Conservation (phyloP, 805 yeast genomes). For the Yarrowia deformans region DNA sequence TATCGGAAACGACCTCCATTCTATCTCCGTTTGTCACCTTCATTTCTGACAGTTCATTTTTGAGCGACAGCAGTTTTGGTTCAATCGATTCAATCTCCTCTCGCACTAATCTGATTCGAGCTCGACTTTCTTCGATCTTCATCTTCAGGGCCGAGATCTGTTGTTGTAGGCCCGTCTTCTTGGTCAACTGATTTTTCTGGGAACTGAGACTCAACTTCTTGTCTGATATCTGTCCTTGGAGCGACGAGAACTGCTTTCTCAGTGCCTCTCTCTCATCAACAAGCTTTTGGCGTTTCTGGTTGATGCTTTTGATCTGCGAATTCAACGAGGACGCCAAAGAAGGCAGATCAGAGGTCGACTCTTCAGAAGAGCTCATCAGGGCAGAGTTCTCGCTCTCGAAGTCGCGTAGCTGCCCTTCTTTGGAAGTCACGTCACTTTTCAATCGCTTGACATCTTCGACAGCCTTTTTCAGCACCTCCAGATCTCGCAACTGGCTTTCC, state of each 20-base stretch:
- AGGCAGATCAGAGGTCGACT: constrained; percentile 43
- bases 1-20: constrained; percentile 11
- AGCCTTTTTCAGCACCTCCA: constrained; percentile 48
- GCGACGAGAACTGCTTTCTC: constrained; percentile 55
- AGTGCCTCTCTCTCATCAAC: constrained; percentile 56
- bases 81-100: constrained; percentile 40
- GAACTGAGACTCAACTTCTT: constrained; percentile 60
- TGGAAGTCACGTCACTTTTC: neutral
- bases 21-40: constrained; percentile 44
- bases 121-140: constrained; percentile 35
- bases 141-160: constrained; percentile 41
- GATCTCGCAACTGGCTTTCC: constrained; percentile 30
- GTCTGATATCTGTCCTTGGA: constrained; percentile 63
- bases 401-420: constrained; percentile 45
- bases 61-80: constrained; percentile 2
- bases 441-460: constrained; percentile 47
- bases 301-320: constrained; percentile 52
- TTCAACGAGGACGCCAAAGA: constrained; percentile 50
- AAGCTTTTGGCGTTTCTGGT: constrained; percentile 51
- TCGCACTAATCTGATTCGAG: constrained; percentile 9
- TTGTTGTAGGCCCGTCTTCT: constrained; percentile 47
- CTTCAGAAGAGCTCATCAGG: constrained; percentile 43
- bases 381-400: constrained; percentile 40
- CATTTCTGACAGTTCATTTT: constrained; percentile 20
- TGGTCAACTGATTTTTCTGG: constrained; percentile 60